A percentile compares a stretch with the other conserved stretches of the same genome.
Evolutionary conservation across 2,329 filamentous ascomycete genomes (phyloP).

Genomic region (Byssochlamys sp.): DNA sequence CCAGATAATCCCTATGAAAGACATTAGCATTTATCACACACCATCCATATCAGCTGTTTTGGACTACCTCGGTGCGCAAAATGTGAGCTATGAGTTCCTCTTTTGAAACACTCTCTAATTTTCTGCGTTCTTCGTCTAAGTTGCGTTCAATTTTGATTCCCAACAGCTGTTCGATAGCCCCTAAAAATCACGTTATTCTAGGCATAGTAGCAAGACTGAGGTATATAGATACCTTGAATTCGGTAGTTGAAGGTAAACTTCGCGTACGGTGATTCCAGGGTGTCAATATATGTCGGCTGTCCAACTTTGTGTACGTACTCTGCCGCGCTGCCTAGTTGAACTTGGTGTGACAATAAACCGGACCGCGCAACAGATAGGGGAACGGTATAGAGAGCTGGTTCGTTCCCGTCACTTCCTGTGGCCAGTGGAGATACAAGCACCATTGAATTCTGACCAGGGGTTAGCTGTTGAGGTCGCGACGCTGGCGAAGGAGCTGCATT

Average conservation of each 20-base stretch:
- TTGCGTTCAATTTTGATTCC: conserved; percentile 7
- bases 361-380: conserved; percentile 9
- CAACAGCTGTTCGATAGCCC: conserved; percentile 9
- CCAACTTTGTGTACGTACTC: conserved; percentile 19
- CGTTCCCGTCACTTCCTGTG: conserved; percentile 4
- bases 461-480: background rate
- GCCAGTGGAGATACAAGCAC: conserved; percentile 6
- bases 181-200: conserved; percentile 3
- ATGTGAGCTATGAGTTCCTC: background rate
- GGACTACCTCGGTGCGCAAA: conserved; percentile 1
- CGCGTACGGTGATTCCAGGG: conserved; percentile 21
- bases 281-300: conserved; percentile 20
- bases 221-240: conserved; percentile 5
- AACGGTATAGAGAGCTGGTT: conserved; percentile 12
- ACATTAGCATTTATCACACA: conserved; percentile 1
- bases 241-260: conserved; percentile 26
- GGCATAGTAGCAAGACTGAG: background rate
- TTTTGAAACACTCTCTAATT: conserved; percentile 8
- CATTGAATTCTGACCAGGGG: background rate
- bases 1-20: conserved; percentile 6
- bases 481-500: background rate
- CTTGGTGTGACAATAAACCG: conserved; percentile 17
- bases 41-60: background rate
- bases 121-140: conserved; percentile 11
- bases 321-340: conserved; percentile 19